Base-by-base conservation (phyloP, 129 eudicot species). In the Cynara cardunculus region DNA sequence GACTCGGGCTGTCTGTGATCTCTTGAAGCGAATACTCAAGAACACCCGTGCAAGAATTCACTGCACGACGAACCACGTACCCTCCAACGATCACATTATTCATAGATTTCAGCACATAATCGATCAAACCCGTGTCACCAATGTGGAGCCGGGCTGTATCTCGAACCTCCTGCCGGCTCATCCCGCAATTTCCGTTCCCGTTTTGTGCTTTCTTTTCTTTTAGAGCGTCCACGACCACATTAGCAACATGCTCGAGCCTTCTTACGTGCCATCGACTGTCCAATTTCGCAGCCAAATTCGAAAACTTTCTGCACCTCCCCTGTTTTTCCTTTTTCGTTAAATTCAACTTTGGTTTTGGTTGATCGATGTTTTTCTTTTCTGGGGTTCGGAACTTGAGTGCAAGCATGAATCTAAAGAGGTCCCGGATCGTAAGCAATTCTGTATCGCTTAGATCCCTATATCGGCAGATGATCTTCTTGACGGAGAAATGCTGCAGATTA, bases 61-160 rank as follows among this genome's bases (percentile, higher is more conserved):
- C 89, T 7, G 82, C 82, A 13, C 94, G 92, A 13, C 89, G 80
- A 31, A 92, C 92, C 2, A 90, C 68, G 62, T 84, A 73, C 25
- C 83, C 85, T 13, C 96, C 93, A 14, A 92, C 88, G 74, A 90
- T 87, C 68, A 94, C 98, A 77, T 92, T 87, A 84, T 87, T 89
- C 98, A 92, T 87, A 71, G 89, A 88, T 83, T 94, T 94, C 44
- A 94, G 85, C 19, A 94, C 97, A 32, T 87, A 86, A 81, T 92
- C 99, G 0, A 94, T 93, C 83, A 94, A 84, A 22, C 99, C 97
- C 5, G 99, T 92, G 65, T 94, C 99, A 18, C 97, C 99, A 16
- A 94, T 86, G 12, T 87, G 86, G 21, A 73, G 78, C 18, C 99
- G 90, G 7, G 96, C 99, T 3, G 91, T 92, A 41, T 94, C 94